phyloP scores from a whole-genome alignment of 1,139 yeast species.

The Yamadazyma membranifaciens region DNA sequence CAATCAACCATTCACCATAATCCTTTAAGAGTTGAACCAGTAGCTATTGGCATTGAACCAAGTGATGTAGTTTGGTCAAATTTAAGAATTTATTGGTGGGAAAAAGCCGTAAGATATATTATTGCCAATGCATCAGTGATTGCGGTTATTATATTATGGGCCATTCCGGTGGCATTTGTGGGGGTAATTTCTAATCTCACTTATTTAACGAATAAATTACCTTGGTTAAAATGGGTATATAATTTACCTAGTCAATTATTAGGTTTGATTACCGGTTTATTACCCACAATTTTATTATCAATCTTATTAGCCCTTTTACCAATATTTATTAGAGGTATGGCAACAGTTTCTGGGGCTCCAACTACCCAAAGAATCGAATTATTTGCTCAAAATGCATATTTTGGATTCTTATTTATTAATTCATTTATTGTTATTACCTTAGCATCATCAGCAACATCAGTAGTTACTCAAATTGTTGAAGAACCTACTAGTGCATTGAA shows the following conservation, averaged over 20 bases:
- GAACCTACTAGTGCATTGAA: conserved; percentile 68
- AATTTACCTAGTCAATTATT: conserved; percentile 56
- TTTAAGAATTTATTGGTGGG: conserved; percentile 83
- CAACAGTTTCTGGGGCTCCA: conserved; percentile 63
- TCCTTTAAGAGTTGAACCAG: conserved; percentile 51
- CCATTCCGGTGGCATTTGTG: conserved; percentile 82
- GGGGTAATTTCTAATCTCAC: conserved; percentile 77
- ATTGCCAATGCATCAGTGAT: conserved; percentile 60
- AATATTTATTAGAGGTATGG: conserved; percentile 70
- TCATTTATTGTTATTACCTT: conserved; percentile 68
- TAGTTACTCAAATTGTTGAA: conserved; percentile 63
- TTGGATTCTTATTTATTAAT: conserved; percentile 69
- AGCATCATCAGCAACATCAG: conserved; percentile 72
- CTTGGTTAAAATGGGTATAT: conserved; percentile 61
- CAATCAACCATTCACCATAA: conserved; percentile 57
- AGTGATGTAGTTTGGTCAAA: conserved; percentile 66
- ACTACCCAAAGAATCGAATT: conserved; percentile 64
- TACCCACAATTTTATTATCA: conserved; percentile 69
- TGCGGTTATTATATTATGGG: conserved; percentile 71
- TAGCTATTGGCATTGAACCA: conserved; percentile 58
- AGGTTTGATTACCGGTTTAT: conserved; percentile 72
- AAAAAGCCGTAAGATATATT: conserved; percentile 58
- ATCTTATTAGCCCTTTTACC: conserved; percentile 76
- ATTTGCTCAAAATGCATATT: conserved; percentile 74
- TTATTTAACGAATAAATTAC: conserved; percentile 58